phyloP scores from a whole-genome alignment of 768 basidiomycete species.

The Gautieria morchelliformis region DNA sequence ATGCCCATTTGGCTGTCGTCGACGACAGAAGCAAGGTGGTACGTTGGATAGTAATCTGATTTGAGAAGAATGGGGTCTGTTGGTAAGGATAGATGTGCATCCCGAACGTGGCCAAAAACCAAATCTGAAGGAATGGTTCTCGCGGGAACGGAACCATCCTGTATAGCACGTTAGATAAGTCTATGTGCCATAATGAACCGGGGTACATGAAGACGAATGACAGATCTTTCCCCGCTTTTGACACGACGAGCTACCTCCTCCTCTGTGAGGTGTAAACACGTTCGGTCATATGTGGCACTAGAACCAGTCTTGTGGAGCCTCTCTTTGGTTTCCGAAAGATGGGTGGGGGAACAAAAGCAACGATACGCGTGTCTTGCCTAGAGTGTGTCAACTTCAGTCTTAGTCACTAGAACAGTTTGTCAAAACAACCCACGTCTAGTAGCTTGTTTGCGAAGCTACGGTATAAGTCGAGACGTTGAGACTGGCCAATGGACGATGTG shows the following conservation, averaged over 20 bases:
- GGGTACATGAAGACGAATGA: slow-evolving; percentile 80
- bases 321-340: slow-evolving; percentile 58
- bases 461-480: slow-evolving; percentile 83
- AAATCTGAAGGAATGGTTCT: slow-evolving; percentile 51
- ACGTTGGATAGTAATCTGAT: slow-evolving; percentile 88
- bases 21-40: slow-evolving; percentile 91
- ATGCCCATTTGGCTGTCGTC: slow-evolving; percentile 97
- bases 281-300: slow-evolving; percentile 76
- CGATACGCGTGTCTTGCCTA: slow-evolving; percentile 87
- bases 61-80: slow-evolving; percentile 92
- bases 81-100: slow-evolving; percentile 66
- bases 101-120: slow-evolving; percentile 65
- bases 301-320: slow-evolving; percentile 65
- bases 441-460: slow-evolving; percentile 61
- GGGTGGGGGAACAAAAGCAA: slow-evolving; percentile 82
- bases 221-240: slow-evolving; percentile 64
- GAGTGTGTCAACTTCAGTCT: background rate
- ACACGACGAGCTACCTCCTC: slow-evolving; percentile 75
- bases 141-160: slow-evolving; percentile 52
- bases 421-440: slow-evolving; percentile 49
- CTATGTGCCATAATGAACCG: background rate
- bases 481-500: slow-evolving; percentile 34
- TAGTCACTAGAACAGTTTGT: background rate
- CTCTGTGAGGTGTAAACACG: slow-evolving; percentile 76
- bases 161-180: background rate